Base-by-base conservation (phyloP, 495 filamentous ascomycete species). In the Thozetella sp. region DNA sequence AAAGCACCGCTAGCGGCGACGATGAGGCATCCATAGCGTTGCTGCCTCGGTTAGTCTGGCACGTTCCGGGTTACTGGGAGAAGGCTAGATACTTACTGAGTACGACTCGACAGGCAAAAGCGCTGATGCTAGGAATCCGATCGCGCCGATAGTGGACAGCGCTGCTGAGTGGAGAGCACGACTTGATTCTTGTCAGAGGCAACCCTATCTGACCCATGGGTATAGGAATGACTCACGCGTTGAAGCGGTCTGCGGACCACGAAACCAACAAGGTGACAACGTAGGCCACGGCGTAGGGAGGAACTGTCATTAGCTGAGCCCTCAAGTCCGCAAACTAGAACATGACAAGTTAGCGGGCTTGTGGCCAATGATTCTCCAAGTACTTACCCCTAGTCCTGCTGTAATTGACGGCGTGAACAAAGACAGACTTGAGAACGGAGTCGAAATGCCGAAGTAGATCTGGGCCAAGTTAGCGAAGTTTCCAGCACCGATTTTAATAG, bases 281-380 rank as follows among this genome's bases (percentile, higher is more conserved):
- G 25, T 75, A 91, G 26, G 87, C 86, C 2, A 83, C 81, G 13
- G 85, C 87, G 69, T 86, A 90, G 3, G 88, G 88, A 4, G 88
- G 88, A 1, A 91, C 87, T 2, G 88, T 90, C 80, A 91, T 85
- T 15, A 91, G 68, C 63, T 91, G 87, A 1, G 88, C 86, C 26
- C 74, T 65, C 2, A 88, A 69, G 56, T 81, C 75, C 2, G 78
- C 70, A 65, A 82, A 91, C 30, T 37, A 15, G 15, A 37, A 15
- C 15, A 37, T 37, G 30, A 37, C 6, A 6, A 37, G 6, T 37
- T 6, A 6, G 30, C 30, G 15, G 6, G 6, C 15, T 37, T 6
- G 15, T 6, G 30, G 6, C 6, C 6, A 6, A 37, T 6, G 15
- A 37, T 6, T 37, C 6, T 37, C 30, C 30, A 37, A 37, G 6